These are phyloP conservation scores for Datura wrightii DNA, from an alignment of 257 asterid genomes.

Conservation along the genomic window DNA sequence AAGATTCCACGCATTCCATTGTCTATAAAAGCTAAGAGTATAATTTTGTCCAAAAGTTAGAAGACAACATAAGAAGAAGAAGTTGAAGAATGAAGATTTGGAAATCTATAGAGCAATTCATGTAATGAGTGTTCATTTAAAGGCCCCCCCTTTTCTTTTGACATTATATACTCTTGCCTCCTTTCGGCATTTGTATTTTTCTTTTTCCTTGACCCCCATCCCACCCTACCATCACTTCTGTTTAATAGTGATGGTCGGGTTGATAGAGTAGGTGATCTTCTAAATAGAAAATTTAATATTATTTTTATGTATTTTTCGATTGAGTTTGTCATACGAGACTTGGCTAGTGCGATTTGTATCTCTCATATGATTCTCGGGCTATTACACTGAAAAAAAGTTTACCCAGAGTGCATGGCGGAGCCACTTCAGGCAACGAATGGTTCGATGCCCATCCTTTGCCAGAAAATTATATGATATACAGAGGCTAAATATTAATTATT, in stretches of 20 bases:
- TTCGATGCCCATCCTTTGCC: too few species aligned
- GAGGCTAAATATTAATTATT: too few species aligned
- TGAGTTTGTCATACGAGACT: background rate
- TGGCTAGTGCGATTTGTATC: background rate
- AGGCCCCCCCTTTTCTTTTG: background rate
- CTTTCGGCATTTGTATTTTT: background rate
- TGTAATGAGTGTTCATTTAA: background rate
- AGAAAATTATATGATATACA: too few species aligned
- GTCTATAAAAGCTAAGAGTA: background rate
- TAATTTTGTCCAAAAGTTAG: constrained; percentile 16
- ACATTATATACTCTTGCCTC: background rate
- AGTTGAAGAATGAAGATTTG: background rate
- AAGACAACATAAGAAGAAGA: constrained; percentile 24
- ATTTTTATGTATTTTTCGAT: background rate
- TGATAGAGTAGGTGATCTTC: rapidly evolving
- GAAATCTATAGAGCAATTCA: background rate
- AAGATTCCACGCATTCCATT: constrained; percentile 18
- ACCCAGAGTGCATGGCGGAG: background rate
- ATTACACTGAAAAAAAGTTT: background rate
- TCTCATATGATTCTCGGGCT: background rate
- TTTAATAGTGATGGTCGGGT: background rate
- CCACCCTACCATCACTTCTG: too few species aligned
- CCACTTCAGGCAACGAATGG: too few species aligned
- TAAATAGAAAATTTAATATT: background rate
- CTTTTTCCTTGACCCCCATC: background rate